These are phyloP conservation scores for Keqinozyma sinolaborantium DNA, from an alignment of 1,139 yeast species.

Conservation along the genomic window DNA sequence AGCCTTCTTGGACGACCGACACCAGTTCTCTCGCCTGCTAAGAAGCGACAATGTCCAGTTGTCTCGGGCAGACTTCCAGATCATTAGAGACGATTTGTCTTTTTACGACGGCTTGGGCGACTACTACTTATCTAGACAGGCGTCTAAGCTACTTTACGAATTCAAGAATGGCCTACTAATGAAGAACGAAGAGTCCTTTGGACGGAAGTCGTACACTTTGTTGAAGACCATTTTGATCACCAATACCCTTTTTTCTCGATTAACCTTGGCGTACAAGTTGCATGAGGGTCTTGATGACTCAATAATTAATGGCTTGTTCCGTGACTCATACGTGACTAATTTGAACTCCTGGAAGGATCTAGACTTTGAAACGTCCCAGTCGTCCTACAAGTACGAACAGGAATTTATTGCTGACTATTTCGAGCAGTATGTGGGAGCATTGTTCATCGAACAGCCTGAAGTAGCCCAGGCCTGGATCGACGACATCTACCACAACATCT, in stretches of 20 bases:
- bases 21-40: constrained; percentile 26
- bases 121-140: constrained; percentile 37
- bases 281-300: constrained; percentile 34
- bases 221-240: constrained; percentile 37
- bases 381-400: constrained; percentile 30
- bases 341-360: constrained; percentile 16
- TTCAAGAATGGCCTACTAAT: constrained; percentile 20
- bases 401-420: constrained; percentile 45
- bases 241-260: constrained; percentile 36
- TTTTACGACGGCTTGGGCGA: constrained; percentile 46
- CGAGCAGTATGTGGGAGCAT: constrained; percentile 44
- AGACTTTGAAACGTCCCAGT: constrained; percentile 14
- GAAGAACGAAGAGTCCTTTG: constrained; percentile 10
- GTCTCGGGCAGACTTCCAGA: constrained; percentile 17
- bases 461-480: constrained; percentile 34
- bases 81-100: constrained; percentile 35
- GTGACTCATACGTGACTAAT: constrained; percentile 21
- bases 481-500: constrained; percentile 28
- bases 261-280: constrained; percentile 35
- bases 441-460: constrained; percentile 36
- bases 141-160: constrained; percentile 33
- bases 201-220: constrained; percentile 22
- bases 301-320: constrained; percentile 15
- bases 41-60: constrained; percentile 12
- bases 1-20: constrained; percentile 27